phyloP scores from a whole-genome alignment of 2,329 filamentous ascomycete genomes.

The Alternaria viburni region DNA sequence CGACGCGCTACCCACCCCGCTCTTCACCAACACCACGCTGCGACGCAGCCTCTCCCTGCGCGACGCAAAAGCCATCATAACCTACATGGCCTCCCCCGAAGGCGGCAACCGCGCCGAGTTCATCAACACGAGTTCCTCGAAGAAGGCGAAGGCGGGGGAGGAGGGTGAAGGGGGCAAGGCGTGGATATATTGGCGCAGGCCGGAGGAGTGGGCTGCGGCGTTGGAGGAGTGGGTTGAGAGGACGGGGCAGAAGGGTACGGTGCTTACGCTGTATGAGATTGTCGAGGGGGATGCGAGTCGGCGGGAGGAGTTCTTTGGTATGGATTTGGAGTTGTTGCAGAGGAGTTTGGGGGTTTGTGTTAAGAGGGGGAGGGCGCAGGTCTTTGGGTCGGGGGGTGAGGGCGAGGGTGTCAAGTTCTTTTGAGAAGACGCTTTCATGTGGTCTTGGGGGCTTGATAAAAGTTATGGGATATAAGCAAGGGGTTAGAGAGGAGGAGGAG shows the following conservation, averaged over 20 bases:
- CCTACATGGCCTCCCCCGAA: conserved; percentile 61
- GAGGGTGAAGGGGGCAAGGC: conserved; percentile 48
- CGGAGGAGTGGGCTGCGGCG: conserved; percentile 86
- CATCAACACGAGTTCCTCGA: conserved; percentile 46
- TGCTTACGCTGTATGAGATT: conserved; percentile 92
- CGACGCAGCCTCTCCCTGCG: conserved; percentile 56
- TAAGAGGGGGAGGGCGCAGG: conserved; percentile 88
- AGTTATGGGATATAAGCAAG: no score
- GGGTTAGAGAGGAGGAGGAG: no score
- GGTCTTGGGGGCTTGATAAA: no score
- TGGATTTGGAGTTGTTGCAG: conserved; percentile 81
- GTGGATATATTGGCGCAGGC: conserved; percentile 84
- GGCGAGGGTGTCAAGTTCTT: conserved; percentile 97
- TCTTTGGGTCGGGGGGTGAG: conserved; percentile 77
- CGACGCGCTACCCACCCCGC: conserved; percentile 58
- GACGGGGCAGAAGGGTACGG: conserved; percentile 85
- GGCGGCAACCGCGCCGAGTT: conserved; percentile 70
- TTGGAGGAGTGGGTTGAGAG: conserved; percentile 82
- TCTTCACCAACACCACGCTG: conserved; percentile 60
- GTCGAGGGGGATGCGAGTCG: conserved; percentile 81
- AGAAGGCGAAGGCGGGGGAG: conserved; percentile 29
- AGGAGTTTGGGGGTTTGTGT: conserved; percentile 82
- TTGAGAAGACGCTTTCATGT: neutral
- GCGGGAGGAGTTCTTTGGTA: conserved; percentile 77
- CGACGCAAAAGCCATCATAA: conserved; percentile 61